Base-by-base conservation (phyloP, 2,329 filamentous ascomycete species). In the Phyllosticta citribraziliensis region DNA sequence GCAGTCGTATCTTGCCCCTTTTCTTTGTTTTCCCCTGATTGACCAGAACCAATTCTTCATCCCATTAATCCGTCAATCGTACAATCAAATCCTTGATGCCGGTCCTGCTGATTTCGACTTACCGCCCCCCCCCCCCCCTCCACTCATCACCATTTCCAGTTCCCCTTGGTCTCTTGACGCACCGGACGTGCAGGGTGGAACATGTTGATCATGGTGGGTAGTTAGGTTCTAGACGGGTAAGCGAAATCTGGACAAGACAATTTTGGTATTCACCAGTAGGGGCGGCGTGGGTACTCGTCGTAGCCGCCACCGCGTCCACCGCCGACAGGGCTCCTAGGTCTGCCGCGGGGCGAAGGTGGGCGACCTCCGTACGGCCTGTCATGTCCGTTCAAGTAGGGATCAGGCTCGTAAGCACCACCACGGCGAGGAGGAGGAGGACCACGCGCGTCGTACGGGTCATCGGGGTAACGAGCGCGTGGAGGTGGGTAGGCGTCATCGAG, bases 401-500 rank as follows among this genome's bases (percentile, higher is more conserved):
- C 84, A 64, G 76, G 72, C 66, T 84, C 82, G 69, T 82, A 82
- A 54, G 74, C 73, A 14, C 51, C 51, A 53, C 59, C 59, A 17
- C 59, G 54, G 66, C 80, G 78, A 67, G 81, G 81, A 64, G 80
- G 80, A 58, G 81, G 80, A 53, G 80, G 79, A 58, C 78, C 78
- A 62, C 76, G 76, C 63, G 74, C 68, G 65, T 78, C 80, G 76
- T 93, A 94, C 30, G 88, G 87, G 68, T 94, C 90, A 62, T 91
- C 88, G 17, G 88, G 89, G 62, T 88, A 78, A 65, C 78, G 78
- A 79, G 74, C 69, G 64, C 88, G 80, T 60, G 82, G 80, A 62
- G 82, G 83, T 65, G 85, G 84, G 69, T 80, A 79, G 67, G 96
- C 94, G 70, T 96, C 91, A 64, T 92, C 88, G 65, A 88, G 80